Percentiles rank a stretch among this genome's conserved stretches.
Conservation (phyloP, 257 asterid species). For the Anisodus tanguticus region DNA sequence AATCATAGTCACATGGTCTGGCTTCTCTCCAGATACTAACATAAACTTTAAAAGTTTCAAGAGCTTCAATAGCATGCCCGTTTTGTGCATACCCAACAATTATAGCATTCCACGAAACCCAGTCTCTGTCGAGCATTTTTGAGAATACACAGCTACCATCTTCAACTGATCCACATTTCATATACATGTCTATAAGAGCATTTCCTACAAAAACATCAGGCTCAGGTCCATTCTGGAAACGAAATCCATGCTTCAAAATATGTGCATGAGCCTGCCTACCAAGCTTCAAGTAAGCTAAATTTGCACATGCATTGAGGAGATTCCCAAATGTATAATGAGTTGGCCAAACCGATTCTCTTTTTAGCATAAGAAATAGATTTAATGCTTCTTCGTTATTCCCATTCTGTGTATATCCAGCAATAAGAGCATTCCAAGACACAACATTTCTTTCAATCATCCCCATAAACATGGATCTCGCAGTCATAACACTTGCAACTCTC, state of each 20-base stretch:
- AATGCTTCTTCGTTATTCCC: slow-evolving; percentile 34
- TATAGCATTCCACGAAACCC: slow-evolving; percentile 33
- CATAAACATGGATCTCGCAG: slow-evolving; percentile 28
- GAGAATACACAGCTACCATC: slow-evolving; percentile 31
- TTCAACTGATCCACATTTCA: slow-evolving; percentile 35
- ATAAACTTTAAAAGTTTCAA: slow-evolving; percentile 29
- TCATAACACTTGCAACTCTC: slow-evolving; percentile 30
- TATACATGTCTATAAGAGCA: slow-evolving; percentile 35
- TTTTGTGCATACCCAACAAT: slow-evolving; percentile 36
- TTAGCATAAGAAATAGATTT: slow-evolving; percentile 32
- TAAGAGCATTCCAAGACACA: slow-evolving; percentile 36
- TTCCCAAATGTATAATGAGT: slow-evolving; percentile 36
- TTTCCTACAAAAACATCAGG: slow-evolving; percentile 35
- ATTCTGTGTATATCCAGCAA: slow-evolving; percentile 34
- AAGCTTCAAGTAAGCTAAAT: slow-evolving; percentile 31
- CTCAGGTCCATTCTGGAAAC: slow-evolving; percentile 31
- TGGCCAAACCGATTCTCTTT: slow-evolving; percentile 32
- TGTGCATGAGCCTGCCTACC: slow-evolving; percentile 36
- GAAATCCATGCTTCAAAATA: slow-evolving; percentile 34
- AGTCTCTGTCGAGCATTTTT: slow-evolving; percentile 31
- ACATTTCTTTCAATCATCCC: slow-evolving; percentile 36
- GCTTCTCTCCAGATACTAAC: slow-evolving; percentile 28
- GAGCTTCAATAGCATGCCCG: slow-evolving; percentile 30
- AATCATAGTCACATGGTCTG: slow-evolving; percentile 32
- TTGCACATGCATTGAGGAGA: slow-evolving; percentile 31